Percentiles rank a stretch among this genome's conserved stretches.
Conservation (phyloP, 163 green algal species). For the Scenedesmus sp. region DNA sequence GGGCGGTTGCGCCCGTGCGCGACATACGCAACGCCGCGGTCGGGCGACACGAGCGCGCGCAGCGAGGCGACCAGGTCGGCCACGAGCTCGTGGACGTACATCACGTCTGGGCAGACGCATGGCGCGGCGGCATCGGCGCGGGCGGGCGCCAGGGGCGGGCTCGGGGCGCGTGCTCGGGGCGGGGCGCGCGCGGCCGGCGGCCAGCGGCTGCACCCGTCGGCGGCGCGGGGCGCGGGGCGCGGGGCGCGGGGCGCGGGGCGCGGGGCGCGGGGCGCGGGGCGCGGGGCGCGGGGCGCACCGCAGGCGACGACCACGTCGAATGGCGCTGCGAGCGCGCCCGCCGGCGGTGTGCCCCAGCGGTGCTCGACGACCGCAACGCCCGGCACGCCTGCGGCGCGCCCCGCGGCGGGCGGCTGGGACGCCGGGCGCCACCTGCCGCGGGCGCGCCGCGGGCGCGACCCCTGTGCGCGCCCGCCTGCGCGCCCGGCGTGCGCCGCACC, state of each 20-base stretch:
- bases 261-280: too few species aligned
- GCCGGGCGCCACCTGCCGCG: not conserved
- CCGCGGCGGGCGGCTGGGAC: not conserved
- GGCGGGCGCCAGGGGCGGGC: not conserved
- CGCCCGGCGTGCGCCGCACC: slow-evolving; percentile 31
- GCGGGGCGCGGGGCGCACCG: slow-evolving; percentile 24
- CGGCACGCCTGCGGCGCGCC: slow-evolving; percentile 10
- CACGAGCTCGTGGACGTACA: slow-evolving; percentile 59
- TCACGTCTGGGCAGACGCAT: too few species aligned
- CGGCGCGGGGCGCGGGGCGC: too few species aligned
- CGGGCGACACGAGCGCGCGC: not conserved
- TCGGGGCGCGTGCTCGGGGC: not conserved
- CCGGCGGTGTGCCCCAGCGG: not conserved
- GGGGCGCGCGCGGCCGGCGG: not conserved
- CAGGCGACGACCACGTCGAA: slow-evolving; percentile 29
- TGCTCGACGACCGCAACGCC: slow-evolving; percentile 15
- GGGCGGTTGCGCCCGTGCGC: slow-evolving; percentile 66
- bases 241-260: too few species aligned
- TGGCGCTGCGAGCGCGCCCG: not conserved
- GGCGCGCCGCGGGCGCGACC: not conserved
- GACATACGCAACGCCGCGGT: slow-evolving; percentile 40
- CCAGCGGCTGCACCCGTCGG: slow-evolving; percentile 3
- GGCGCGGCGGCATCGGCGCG: too few species aligned
- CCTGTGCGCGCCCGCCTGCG: not conserved
- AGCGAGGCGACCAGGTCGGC: slow-evolving; percentile 49